Percentiles rank a stretch among this genome's conserved stretches.
Evolutionary conservation across 805 yeast species (phyloP).

Genomic region (Pichia californica): DNA sequence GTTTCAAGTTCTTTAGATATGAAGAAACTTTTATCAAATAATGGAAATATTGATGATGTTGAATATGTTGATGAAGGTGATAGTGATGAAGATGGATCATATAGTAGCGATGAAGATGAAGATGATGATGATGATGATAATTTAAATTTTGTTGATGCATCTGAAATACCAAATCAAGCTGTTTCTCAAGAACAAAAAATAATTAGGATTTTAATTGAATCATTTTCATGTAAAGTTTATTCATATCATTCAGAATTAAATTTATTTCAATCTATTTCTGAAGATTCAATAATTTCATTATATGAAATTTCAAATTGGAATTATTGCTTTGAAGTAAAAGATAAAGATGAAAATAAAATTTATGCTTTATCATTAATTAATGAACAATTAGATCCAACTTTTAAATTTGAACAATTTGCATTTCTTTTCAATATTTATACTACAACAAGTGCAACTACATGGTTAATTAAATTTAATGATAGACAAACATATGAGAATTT

Average conservation of each 20-base stretch:
- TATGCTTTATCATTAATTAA: conserved; percentile 37
- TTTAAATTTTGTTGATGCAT: conserved; percentile 26
- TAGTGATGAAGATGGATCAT: conserved; percentile 27
- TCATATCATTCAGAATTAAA: conserved; percentile 49
- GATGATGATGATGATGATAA: conserved; percentile 24
- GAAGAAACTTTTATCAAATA: conserved; percentile 1
- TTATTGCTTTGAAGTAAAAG: conserved; percentile 43
- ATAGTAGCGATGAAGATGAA: conserved; percentile 25
- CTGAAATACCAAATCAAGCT: conserved; percentile 19
- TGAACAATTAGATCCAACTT: conserved; percentile 56
- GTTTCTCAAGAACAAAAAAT: conserved; percentile 14
- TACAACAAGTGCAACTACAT: conserved; percentile 44
- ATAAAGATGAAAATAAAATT: conserved; percentile 13
- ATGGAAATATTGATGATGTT: conserved; percentile 4
- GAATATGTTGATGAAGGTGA: conserved; percentile 22
- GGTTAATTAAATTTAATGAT: conserved; percentile 51
- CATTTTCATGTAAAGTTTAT: conserved; percentile 32
- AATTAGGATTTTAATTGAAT: conserved; percentile 19
- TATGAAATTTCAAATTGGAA: conserved; percentile 43
- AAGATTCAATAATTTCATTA: conserved; percentile 31
- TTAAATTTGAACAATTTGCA: conserved; percentile 47
- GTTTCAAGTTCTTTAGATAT: conserved; percentile 13
- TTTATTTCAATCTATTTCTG: conserved; percentile 39
- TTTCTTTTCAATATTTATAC: conserved; percentile 59
- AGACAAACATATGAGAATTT: conserved; percentile 39